phyloP scores from a whole-genome alignment of 495 filamentous ascomycete species.

The Penicillium daleae region DNA sequence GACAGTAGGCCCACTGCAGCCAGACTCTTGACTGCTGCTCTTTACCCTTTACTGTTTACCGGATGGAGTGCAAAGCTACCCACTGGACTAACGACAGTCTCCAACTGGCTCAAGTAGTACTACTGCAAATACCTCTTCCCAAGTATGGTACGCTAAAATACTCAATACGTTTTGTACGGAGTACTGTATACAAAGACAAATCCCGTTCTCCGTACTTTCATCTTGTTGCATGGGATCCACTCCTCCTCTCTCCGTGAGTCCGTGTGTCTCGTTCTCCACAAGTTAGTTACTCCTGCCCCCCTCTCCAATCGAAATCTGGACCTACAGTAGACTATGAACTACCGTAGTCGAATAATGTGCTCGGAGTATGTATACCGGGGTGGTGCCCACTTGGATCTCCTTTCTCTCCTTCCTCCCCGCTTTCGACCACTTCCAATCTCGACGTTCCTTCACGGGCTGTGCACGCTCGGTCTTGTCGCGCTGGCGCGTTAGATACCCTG shows the following conservation, averaged over 20 bases:
- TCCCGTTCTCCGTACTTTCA: not conserved
- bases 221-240: not conserved
- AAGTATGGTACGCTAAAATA: slow-evolving; percentile 4
- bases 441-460: slow-evolving; percentile 16
- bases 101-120: not conserved
- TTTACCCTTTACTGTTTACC: not conserved
- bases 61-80: not conserved
- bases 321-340: not conserved
- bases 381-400: slow-evolving; percentile 17
- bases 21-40: slow-evolving; percentile 5
- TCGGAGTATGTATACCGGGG: slow-evolving; percentile 20
- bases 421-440: slow-evolving; percentile 7
- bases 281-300: not conserved
- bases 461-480: slow-evolving; percentile 27
- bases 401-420: slow-evolving; percentile 3
- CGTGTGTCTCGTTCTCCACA: not conserved
- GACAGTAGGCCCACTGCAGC: not conserved
- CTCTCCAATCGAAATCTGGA: slow-evolving; percentile 4
- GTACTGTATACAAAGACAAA: not conserved
- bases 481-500: slow-evolving; percentile 31
- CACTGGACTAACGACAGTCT: not conserved
- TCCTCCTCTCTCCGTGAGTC: not conserved
- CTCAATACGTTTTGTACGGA: not conserved
- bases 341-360: not conserved
- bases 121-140: not conserved